Percentiles rank a stretch among this genome's conserved stretches.
These are phyloP conservation scores for Aspergillus aculeatinus DNA, from an alignment of 2,329 filamentous ascomycete genomes.

Conservation along the genomic window DNA sequence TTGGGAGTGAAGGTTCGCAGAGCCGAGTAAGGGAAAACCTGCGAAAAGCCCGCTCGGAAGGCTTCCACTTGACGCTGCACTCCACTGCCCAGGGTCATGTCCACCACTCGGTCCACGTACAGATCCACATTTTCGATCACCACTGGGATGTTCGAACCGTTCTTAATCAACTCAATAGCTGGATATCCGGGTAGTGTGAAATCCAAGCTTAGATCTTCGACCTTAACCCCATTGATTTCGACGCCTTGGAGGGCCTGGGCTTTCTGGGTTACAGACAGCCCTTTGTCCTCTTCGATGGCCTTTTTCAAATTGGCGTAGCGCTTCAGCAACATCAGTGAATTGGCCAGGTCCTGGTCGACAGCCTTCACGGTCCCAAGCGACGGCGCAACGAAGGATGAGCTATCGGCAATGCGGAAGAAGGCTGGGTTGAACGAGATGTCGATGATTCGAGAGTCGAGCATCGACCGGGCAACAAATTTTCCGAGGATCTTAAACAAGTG, in stretches of 20 bases:
- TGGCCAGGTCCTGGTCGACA: conserved; percentile 82
- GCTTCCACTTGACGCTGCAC: conserved; percentile 87
- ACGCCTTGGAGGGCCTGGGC: conserved; percentile 67
- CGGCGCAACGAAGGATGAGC: conserved; percentile 65
- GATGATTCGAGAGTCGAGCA: conserved; percentile 97
- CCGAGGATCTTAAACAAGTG: conserved; percentile 90
- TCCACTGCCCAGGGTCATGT: conserved; percentile 85
- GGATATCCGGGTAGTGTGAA: conserved; percentile 94
- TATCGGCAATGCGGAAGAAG: conserved; percentile 91
- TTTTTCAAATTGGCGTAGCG: conserved; percentile 82
- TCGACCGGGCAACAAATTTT: conserved; percentile 95
- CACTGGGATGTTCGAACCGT: conserved; percentile 72
- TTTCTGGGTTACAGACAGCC: conserved; percentile 68
- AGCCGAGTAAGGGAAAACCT: conserved; percentile 93
- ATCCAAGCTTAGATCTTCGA: conserved; percentile 88
- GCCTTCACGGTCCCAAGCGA: conserved; percentile 86
- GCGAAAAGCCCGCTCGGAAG: conserved; percentile 86
- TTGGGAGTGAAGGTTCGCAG: conserved; percentile 91
- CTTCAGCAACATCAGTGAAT: conserved; percentile 82
- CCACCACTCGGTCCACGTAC: conserved; percentile 86
- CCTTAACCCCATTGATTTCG: conserved; percentile 68
- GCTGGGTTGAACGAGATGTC: conserved; percentile 96
- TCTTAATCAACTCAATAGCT: conserved; percentile 74
- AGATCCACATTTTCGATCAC: conserved; percentile 87
- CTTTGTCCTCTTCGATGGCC: conserved; percentile 70